Percentiles rank a stretch among this genome's conserved stretches.
Evolutionary conservation across 805 yeast species (phyloP).

Genomic region (Grigorovia transvaalensis): DNA sequence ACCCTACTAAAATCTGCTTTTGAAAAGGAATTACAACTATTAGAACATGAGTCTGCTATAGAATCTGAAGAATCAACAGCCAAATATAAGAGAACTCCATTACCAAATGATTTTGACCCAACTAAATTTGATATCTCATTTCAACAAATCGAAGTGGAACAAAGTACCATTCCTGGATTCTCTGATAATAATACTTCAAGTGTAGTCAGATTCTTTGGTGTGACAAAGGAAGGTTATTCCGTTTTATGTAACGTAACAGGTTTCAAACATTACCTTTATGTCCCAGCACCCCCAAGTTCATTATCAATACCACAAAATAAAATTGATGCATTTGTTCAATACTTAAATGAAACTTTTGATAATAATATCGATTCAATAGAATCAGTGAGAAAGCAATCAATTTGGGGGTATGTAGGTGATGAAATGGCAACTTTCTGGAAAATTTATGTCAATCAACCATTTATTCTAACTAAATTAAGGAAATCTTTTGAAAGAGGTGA

Average conservation of each 20-base stretch:
- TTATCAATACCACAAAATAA: slow-evolving; percentile 31
- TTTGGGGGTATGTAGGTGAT: slow-evolving; percentile 89
- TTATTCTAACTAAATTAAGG: slow-evolving; percentile 57
- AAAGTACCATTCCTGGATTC: slow-evolving; percentile 43
- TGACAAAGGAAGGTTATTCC: slow-evolving; percentile 78
- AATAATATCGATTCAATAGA: slow-evolving; percentile 58
- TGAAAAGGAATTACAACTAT: slow-evolving; percentile 23
- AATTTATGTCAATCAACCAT: slow-evolving; percentile 56
- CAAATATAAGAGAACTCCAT: slow-evolving; percentile 48
- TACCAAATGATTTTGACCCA: slow-evolving; percentile 42
- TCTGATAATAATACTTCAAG: slow-evolving; percentile 33
- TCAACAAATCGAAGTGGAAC: slow-evolving; percentile 95
- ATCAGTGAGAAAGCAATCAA: slow-evolving; percentile 62
- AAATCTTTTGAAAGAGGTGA: slow-evolving; percentile 79
- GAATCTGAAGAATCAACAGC: slow-evolving; percentile 22
- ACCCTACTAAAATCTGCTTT: slow-evolving; percentile 18
- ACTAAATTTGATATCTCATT: slow-evolving; percentile 47
- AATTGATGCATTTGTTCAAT: slow-evolving; percentile 35
- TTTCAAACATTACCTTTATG: slow-evolving; percentile 81
- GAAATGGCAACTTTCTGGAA: slow-evolving; percentile 70
- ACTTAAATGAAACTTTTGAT: slow-evolving; percentile 38
- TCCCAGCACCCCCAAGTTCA: slow-evolving; percentile 68
- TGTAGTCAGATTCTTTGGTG: slow-evolving; percentile 81
- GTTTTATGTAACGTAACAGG: slow-evolving; percentile 85
- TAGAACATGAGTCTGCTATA: slow-evolving; percentile 24